Evolutionary conservation across 2,329 filamentous ascomycete genomes (phyloP).

Genomic region (Aspergillus tamarii): DNA sequence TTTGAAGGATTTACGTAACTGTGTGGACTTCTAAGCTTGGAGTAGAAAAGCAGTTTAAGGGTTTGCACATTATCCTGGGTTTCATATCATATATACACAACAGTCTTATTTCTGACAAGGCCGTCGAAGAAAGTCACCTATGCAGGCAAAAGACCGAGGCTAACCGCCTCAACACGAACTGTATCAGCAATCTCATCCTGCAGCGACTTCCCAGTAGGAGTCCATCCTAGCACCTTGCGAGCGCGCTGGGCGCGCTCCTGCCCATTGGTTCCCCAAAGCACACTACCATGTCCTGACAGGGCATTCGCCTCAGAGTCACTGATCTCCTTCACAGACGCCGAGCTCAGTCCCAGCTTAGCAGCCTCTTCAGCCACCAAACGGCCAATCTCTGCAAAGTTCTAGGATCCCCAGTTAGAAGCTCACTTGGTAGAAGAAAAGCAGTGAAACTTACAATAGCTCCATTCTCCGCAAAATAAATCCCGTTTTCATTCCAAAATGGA

Average conservation of each 20-base stretch:
- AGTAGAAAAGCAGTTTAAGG: too few relatives aligned
- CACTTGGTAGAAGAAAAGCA: neutral
- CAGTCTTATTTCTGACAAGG: neutral
- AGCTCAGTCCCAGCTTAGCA: conserved; percentile 24
- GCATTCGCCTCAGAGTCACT: conserved; percentile 27
- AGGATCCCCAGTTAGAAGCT: conserved; percentile 1
- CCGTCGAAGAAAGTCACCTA: neutral
- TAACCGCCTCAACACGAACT: conserved; percentile 26
- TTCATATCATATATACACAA: neutral
- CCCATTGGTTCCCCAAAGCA: conserved; percentile 38
- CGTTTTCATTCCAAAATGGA: conserved; percentile 44
- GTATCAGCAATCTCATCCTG: conserved; percentile 30
- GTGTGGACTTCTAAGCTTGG: too few relatives aligned
- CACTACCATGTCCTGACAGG: conserved; percentile 25
- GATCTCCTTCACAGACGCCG: conserved; percentile 23
- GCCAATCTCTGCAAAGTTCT: conserved; percentile 32
- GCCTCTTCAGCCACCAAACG: conserved; percentile 26
- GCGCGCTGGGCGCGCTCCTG: conserved; percentile 26
- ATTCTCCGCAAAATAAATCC: conserved; percentile 40
- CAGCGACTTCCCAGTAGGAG: conserved; percentile 22
- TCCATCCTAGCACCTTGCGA: conserved; percentile 27
- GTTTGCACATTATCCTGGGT: neutral
- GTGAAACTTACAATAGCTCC: conserved; percentile 28
- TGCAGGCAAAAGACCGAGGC: conserved; percentile 12
- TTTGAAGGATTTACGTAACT: too few relatives aligned